Evolutionary conservation across 768 basidiomycete genomes (phyloP).

Genomic region (Xerocomellus amylosporus): DNA sequence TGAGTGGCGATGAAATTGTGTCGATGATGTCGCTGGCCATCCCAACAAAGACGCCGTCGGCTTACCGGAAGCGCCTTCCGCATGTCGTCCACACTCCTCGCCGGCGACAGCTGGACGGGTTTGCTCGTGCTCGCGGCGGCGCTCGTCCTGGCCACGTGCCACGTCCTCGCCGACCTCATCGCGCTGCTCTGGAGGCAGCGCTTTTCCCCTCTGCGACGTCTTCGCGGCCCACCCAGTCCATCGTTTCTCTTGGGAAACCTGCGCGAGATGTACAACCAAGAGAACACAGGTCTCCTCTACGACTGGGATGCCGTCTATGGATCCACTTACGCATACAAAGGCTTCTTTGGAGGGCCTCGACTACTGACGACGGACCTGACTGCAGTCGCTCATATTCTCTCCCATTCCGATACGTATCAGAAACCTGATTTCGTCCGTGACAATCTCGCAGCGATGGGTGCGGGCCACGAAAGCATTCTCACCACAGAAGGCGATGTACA

Average conservation of each 20-base stretch:
- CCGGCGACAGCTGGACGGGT: not conserved
- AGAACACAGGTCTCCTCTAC: constrained; percentile 49
- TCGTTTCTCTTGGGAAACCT: constrained; percentile 55
- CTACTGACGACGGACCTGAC: constrained; percentile 58
- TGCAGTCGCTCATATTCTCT: constrained; percentile 57
- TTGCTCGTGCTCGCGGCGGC: constrained; percentile 4
- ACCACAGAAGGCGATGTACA: constrained; percentile 57
- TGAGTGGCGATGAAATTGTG: constrained; percentile 19
- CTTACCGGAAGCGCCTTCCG: not conserved
- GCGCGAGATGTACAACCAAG: constrained; percentile 53
- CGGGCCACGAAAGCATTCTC: constrained; percentile 47
- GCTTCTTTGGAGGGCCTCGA: constrained; percentile 50
- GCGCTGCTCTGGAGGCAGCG: constrained; percentile 43
- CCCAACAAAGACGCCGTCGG: not conserved
- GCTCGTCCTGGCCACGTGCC: constrained; percentile 18
- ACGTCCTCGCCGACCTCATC: constrained; percentile 37
- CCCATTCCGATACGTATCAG: constrained; percentile 53
- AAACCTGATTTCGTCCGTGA: constrained; percentile 60
- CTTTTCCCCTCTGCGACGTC: constrained; percentile 45
- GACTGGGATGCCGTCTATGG: constrained; percentile 49
- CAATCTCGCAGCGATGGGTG: constrained; percentile 49
- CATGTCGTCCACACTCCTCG: constrained; percentile 4
- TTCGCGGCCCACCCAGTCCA: constrained; percentile 44
- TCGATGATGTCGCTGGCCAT: constrained; percentile 17
- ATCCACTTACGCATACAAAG: constrained; percentile 49